phyloP scores from a whole-genome alignment of 371 early-diverging fungal species.

The Dichotomocladium elegans region DNA sequence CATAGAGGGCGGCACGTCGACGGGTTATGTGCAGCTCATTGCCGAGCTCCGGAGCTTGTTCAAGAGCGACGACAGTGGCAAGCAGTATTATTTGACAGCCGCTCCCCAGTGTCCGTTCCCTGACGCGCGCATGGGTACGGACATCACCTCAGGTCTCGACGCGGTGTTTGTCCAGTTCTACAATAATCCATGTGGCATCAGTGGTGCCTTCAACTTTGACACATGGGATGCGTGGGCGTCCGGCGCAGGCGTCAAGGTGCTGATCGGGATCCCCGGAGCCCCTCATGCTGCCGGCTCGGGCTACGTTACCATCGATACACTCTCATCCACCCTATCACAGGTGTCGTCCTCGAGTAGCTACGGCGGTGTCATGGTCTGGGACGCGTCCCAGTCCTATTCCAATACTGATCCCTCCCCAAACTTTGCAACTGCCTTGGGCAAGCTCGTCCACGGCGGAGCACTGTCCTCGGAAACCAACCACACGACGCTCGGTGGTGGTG shows the following conservation, averaged over 20 bases:
- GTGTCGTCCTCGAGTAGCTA: slow-evolving; percentile 45
- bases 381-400: slow-evolving; percentile 42
- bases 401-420: slow-evolving; percentile 25
- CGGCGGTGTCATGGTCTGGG: slow-evolving; percentile 73
- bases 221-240: slow-evolving; percentile 60
- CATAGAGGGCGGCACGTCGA: slow-evolving; percentile 57
- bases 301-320: slow-evolving; percentile 40
- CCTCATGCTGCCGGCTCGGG: slow-evolving; percentile 61
- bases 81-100: slow-evolving; percentile 55
- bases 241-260: slow-evolving; percentile 49
- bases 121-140: slow-evolving; percentile 46
- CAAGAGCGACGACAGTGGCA: slow-evolving; percentile 23
- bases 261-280: slow-evolving; percentile 61
- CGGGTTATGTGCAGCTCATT: slow-evolving; percentile 54
- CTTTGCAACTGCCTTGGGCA: slow-evolving; percentile 28
- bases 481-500: too few relatives aligned
- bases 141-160: slow-evolving; percentile 47
- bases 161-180: slow-evolving; percentile 71
- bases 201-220: slow-evolving; percentile 61
- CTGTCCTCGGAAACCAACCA: too few relatives aligned
- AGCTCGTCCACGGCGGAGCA: slow-evolving; percentile 18
- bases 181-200: slow-evolving; percentile 65
- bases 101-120: slow-evolving; percentile 79
- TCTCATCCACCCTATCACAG: slow-evolving; percentile 27
- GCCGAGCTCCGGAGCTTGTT: slow-evolving; percentile 46